phyloP scores from a whole-genome alignment of 2,329 filamentous ascomycete species.

The Rachicladosporium sp. region DNA sequence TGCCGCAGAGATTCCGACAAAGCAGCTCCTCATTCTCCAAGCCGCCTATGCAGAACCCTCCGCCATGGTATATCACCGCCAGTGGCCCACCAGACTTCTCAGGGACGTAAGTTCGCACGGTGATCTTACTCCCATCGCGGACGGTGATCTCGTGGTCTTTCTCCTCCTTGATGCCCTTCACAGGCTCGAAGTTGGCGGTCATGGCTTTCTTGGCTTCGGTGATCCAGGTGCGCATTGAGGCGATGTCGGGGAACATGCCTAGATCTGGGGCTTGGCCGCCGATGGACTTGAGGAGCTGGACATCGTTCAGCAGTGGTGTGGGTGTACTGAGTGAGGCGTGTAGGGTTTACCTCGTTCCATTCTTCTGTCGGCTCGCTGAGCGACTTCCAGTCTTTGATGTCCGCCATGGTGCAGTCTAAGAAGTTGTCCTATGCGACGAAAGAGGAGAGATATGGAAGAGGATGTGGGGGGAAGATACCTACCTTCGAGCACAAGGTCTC shows the following conservation, averaged over 20 bases:
- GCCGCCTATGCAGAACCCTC: slow-evolving; percentile 34
- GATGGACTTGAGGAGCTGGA: slow-evolving; percentile 7
- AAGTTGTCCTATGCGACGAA: too few species aligned
- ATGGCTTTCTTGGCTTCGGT: slow-evolving; percentile 9
- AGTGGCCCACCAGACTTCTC: slow-evolving; percentile 18
- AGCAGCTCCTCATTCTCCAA: slow-evolving; percentile 31
- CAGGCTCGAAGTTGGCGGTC: slow-evolving; percentile 5
- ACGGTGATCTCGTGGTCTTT: slow-evolving; percentile 29
- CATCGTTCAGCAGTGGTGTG: background rate
- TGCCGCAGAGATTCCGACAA: slow-evolving; percentile 27
- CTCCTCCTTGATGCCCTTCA: slow-evolving; percentile 19
- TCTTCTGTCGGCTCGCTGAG: slow-evolving; percentile 15
- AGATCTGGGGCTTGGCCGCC: slow-evolving; percentile 16
- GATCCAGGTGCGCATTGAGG: slow-evolving; percentile 11
- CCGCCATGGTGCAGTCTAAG: slow-evolving; percentile 10
- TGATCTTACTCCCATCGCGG: slow-evolving; percentile 26
- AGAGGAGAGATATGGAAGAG: too few species aligned
- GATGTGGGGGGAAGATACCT: too few species aligned
- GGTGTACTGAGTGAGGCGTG: too few species aligned
- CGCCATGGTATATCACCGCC: slow-evolving; percentile 31
- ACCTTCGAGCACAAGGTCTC: too few species aligned
- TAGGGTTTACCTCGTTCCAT: slow-evolving; percentile 9
- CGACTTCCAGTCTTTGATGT: slow-evolving; percentile 17
- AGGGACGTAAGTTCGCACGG: slow-evolving; percentile 15
- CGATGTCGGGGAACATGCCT: slow-evolving; percentile 14